phyloP scores from a whole-genome alignment of 257 asterid species.

The Misopates orontium region DNA sequence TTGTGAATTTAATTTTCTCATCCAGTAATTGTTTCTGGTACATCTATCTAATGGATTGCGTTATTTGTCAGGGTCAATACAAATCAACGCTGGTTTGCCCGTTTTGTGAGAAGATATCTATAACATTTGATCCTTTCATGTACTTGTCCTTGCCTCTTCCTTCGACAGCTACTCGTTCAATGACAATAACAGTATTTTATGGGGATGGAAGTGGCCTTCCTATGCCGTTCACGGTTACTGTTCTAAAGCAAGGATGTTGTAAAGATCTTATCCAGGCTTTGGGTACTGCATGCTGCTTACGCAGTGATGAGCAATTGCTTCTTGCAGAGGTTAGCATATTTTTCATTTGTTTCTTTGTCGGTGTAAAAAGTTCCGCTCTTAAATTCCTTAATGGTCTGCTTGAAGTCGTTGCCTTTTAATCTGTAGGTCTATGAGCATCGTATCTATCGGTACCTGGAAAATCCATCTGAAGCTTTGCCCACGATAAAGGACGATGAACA shows the following conservation, averaged over 20 bases:
- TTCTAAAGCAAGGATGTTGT: constrained; percentile 74
- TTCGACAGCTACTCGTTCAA: constrained; percentile 74
- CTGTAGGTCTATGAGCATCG: constrained; percentile 80
- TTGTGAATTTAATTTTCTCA: too few relatives aligned
- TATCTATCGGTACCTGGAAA: constrained; percentile 74
- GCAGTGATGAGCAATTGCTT: constrained; percentile 70
- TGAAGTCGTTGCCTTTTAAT: constrained; percentile 25
- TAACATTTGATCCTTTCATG: constrained; percentile 98
- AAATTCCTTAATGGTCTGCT: too few relatives aligned
- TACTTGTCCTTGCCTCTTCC: constrained; percentile 95
- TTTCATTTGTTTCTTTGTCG: not conserved
- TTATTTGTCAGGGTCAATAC: constrained; percentile 81
- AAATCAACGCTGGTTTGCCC: constrained; percentile 96
- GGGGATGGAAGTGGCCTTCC: constrained; percentile 94
- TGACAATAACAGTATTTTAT: constrained; percentile 77
- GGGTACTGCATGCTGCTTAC: constrained; percentile 66
- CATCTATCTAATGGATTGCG: not conserved
- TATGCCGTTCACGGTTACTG: constrained; percentile 81
- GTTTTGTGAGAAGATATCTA: constrained; percentile 74
- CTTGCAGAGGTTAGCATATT: constrained; percentile 74
- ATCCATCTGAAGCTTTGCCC: constrained; percentile 65
- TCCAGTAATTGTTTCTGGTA: not conserved
- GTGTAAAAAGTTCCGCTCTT: too few relatives aligned
- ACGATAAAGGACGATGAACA: constrained; percentile 83
- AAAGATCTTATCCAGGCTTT: constrained; percentile 80